These are phyloP conservation scores for Zizania palustris DNA, from an alignment of 202 grass and related monocot species.

Conservation along the genomic window DNA sequence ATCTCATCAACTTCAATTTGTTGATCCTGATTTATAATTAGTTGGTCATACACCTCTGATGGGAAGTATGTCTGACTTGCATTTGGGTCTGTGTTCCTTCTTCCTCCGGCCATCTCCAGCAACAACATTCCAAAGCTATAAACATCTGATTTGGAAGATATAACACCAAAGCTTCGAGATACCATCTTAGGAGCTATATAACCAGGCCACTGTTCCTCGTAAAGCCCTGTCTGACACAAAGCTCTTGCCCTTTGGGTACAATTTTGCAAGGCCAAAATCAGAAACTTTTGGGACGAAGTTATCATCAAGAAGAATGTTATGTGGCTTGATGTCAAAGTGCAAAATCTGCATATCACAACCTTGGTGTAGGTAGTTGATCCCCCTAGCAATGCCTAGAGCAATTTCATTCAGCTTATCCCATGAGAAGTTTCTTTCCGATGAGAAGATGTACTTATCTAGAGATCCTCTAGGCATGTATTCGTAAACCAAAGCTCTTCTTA, in stretches of 20 bases:
- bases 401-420: slow-evolving; percentile 41
- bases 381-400: slow-evolving; percentile 18
- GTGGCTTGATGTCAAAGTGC: slow-evolving; percentile 56
- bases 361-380: slow-evolving; percentile 49
- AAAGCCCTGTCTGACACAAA: slow-evolving; percentile 41
- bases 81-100: slow-evolving; percentile 32
- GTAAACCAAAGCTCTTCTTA: background rate
- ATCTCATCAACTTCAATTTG: slow-evolving; percentile 8
- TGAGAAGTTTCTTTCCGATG: background rate
- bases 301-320: slow-evolving; percentile 43
- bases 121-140: slow-evolving; percentile 56
- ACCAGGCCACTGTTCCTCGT: slow-evolving; percentile 35
- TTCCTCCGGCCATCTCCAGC: slow-evolving; percentile 44
- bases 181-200: slow-evolving; percentile 45
- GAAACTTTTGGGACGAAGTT: slow-evolving; percentile 51
- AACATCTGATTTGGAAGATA: slow-evolving; percentile 43
- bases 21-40: background rate
- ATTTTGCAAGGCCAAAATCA: slow-evolving; percentile 44
- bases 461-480: slow-evolving; percentile 50
- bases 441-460: slow-evolving; percentile 51
- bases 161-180: slow-evolving; percentile 41
- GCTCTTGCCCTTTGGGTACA: slow-evolving; percentile 45
- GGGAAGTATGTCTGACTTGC: slow-evolving; percentile 36
- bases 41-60: slow-evolving; percentile 39
- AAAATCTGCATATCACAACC: slow-evolving; percentile 53